Evolutionary conservation across 257 asterid genomes (phyloP).

Genomic region (Echium plantagineum): DNA sequence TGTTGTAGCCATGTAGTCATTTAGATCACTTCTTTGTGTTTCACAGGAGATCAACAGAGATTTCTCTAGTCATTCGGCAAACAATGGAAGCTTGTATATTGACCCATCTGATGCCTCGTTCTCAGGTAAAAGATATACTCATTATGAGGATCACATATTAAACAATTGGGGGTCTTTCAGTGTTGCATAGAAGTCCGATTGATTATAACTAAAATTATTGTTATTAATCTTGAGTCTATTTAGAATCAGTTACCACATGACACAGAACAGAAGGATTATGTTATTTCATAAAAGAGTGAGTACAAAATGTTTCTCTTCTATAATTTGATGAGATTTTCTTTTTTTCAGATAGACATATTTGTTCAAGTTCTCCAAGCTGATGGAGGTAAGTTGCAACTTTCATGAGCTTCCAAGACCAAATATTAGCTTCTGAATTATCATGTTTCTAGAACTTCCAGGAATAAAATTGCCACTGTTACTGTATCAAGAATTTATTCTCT

Average conservation of each 20-base stretch:
- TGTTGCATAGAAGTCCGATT: not conserved
- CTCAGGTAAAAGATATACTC: constrained; percentile 51
- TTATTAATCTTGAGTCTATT: not conserved
- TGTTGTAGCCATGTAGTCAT: not conserved
- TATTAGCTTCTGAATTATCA: not conserved
- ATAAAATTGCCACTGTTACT: not conserved
- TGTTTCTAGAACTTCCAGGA: too few relatives aligned
- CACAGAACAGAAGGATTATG: not conserved
- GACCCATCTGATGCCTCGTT: constrained; percentile 83
- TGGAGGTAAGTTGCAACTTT: constrained; percentile 46
- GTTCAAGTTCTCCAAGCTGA: constrained; percentile 99
- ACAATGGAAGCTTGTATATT: constrained; percentile 95
- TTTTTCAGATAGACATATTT: constrained; percentile 82
- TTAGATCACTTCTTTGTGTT: constrained; percentile 12
- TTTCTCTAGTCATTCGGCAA: constrained; percentile 91
- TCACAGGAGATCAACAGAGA: constrained; percentile 89
- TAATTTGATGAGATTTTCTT: constrained; percentile 2
- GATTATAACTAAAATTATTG: too few relatives aligned
- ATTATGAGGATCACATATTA: constrained; percentile 4
- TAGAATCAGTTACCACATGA: not conserved
- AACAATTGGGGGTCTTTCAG: not conserved
- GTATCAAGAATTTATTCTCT: not conserved
- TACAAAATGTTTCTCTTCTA: not conserved
- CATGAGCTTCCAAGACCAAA: not conserved
- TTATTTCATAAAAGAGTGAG: not conserved